These are phyloP conservation scores for Solanum tarapatanum DNA, from an alignment of 257 asterid genomes.

Conservation along the genomic window DNA sequence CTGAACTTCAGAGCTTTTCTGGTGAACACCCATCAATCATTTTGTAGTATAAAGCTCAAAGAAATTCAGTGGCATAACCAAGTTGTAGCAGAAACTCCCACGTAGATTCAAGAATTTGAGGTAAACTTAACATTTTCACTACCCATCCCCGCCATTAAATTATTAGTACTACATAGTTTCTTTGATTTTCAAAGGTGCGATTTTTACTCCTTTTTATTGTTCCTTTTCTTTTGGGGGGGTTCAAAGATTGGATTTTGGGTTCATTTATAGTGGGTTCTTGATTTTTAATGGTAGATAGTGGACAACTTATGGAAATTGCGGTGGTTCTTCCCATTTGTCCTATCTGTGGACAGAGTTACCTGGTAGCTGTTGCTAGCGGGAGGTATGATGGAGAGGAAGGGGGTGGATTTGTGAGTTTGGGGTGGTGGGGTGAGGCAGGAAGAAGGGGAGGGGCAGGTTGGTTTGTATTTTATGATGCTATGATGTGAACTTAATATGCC, in stretches of 20 bases:
- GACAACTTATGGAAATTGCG: not conserved
- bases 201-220: not conserved
- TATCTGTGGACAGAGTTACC: not conserved
- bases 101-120: not conserved
- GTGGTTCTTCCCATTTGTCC: not conserved
- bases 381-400: not conserved
- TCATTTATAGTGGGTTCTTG: not conserved
- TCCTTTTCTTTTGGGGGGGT: not conserved
- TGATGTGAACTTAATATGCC: not conserved
- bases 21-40: not conserved
- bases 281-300: not conserved
- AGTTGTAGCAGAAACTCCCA: not conserved
- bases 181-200: not conserved
- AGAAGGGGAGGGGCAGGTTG: not conserved
- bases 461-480: not conserved
- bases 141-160: not conserved
- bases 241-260: not conserved
- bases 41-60: not conserved
- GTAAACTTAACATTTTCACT: not conserved
- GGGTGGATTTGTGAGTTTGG: not conserved
- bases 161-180: no score
- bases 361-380: accelerated
- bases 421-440: not conserved
- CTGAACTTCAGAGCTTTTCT: not conserved
- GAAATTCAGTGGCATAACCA: not conserved